Percentiles rank a stretch among this genome's conserved stretches.
Evolutionary conservation across 2,329 filamentous ascomycete species (phyloP).

Genomic region (Phoma sp.): DNA sequence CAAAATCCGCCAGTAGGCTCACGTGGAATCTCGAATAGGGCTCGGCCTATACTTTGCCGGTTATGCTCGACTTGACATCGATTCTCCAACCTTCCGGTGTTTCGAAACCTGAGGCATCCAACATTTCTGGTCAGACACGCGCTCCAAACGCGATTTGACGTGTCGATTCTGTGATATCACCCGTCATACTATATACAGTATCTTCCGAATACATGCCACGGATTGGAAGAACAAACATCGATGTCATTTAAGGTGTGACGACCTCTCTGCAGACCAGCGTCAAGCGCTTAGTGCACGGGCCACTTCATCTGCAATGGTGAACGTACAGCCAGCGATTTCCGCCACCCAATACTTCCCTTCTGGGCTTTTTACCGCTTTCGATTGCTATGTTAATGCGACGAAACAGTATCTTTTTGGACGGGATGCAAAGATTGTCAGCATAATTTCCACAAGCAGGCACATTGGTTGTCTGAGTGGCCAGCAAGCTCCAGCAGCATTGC

Average conservation of each 20-base stretch:
- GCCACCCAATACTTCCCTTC: conserved; percentile 16
- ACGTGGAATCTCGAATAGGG: no score
- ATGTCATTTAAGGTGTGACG: conserved; percentile 11
- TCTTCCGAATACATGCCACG: background rate
- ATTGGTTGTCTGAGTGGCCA: conserved; percentile 15
- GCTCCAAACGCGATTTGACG: background rate
- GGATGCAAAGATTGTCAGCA: conserved; percentile 1
- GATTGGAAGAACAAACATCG: background rate
- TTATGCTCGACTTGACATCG: no score
- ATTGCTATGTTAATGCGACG: conserved; percentile 9
- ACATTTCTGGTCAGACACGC: conserved; percentile 1
- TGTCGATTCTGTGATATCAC: background rate
- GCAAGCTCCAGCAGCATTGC: conserved; percentile 19
- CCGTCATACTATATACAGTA: background rate
- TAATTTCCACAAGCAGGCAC: conserved; percentile 18
- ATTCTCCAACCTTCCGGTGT: background rate
- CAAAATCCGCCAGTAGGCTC: no score
- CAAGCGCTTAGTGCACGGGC: conserved; percentile 19
- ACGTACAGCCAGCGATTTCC: conserved; percentile 22
- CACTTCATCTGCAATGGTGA: conserved; percentile 8
- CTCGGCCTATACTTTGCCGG: no score
- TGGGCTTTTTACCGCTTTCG: conserved; percentile 15
- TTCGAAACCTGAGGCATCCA: background rate
- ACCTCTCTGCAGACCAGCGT: conserved; percentile 18
- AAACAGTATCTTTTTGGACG: conserved; percentile 2